Evolutionary conservation across 768 basidiomycete species (phyloP).

Genomic region (Dioszegia hungarica): DNA sequence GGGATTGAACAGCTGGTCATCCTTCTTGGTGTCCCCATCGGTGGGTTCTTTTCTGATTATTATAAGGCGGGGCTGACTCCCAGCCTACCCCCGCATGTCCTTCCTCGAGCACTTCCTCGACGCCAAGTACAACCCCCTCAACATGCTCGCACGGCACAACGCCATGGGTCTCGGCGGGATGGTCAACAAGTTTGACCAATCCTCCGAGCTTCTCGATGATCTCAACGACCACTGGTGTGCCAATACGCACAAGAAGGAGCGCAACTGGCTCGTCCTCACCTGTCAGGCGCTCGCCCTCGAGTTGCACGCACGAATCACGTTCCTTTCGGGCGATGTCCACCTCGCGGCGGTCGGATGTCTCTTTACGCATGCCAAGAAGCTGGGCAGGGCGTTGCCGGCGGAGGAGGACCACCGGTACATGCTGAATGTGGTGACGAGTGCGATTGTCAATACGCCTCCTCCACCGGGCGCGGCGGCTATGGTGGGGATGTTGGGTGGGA

Average conservation of each 20-base stretch:
- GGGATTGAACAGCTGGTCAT: conserved; percentile 76
- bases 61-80: conserved; percentile 13
- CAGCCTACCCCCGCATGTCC: conserved; percentile 72
- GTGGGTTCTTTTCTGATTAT: conserved; percentile 9
- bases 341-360: conserved; percentile 68
- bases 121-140: conserved; percentile 77
- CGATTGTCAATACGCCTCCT: conserved; percentile 83
- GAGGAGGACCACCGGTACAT: conserved; percentile 74
- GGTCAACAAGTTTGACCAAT: conserved; percentile 48
- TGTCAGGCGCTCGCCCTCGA: conserved; percentile 66
- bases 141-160: conserved; percentile 66
- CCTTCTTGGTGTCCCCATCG: conserved; percentile 60
- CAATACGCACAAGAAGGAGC: conserved; percentile 66
- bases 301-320: conserved; percentile 68
- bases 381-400: conserved; percentile 49
- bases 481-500: conserved; percentile 68
- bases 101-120: conserved; percentile 71
- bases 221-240: conserved; percentile 91
- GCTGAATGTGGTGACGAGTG: conserved; percentile 64
- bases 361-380: conserved; percentile 21
- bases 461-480: conserved; percentile 63
- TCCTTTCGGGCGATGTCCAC: conserved; percentile 90
- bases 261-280: conserved; percentile 78
- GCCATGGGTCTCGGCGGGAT: conserved; percentile 68
- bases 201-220: conserved; percentile 87